Percentiles rank a stretch among this genome's conserved stretches.
These are phyloP conservation scores for Torulaspora franciscae DNA, from an alignment of 805 yeast species.

Conservation along the genomic window DNA sequence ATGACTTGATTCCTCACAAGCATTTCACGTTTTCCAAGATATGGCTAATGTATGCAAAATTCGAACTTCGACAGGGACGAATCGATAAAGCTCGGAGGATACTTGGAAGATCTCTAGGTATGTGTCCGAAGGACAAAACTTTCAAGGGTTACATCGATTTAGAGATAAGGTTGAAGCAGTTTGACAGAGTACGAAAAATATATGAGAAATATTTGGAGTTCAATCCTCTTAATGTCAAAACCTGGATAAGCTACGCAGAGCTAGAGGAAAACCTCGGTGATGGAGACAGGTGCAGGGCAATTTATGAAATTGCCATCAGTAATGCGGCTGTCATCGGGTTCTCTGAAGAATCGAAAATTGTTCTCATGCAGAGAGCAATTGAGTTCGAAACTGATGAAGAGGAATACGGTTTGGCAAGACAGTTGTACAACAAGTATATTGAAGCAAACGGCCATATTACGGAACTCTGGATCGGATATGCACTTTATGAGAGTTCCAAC, in stretches of 20 bases:
- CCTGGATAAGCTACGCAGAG: slow-evolving; percentile 62
- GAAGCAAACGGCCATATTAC: slow-evolving; percentile 33
- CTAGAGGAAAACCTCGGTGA: slow-evolving; percentile 70
- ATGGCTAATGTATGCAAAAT: slow-evolving; percentile 69
- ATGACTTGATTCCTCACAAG: slow-evolving; percentile 49
- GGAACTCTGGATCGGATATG: slow-evolving; percentile 57
- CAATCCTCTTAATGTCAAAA: slow-evolving; percentile 20
- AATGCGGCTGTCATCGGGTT: slow-evolving; percentile 24
- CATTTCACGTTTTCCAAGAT: slow-evolving; percentile 62
- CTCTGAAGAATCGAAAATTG: slow-evolving; percentile 10
- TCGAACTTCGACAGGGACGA: slow-evolving; percentile 60
- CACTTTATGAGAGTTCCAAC: slow-evolving; percentile 63
- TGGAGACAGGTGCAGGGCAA: slow-evolving; percentile 56
- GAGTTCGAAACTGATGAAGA: slow-evolving; percentile 58
- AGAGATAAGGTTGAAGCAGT: slow-evolving; percentile 67
- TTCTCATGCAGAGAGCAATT: slow-evolving; percentile 43
- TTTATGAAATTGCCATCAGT: slow-evolving; percentile 49
- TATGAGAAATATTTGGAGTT: slow-evolving; percentile 53
- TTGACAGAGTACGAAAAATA: slow-evolving; percentile 70
- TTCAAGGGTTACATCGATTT: slow-evolving; percentile 61
- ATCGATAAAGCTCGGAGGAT: slow-evolving; percentile 56
- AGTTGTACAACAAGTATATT: slow-evolving; percentile 42
- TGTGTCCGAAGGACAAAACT: slow-evolving; percentile 53
- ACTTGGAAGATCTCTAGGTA: slow-evolving; percentile 69
- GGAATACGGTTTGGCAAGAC: slow-evolving; percentile 52